Conservation (phyloP, 768 basidiomycete species). For the Leccinum boreale region DNA sequence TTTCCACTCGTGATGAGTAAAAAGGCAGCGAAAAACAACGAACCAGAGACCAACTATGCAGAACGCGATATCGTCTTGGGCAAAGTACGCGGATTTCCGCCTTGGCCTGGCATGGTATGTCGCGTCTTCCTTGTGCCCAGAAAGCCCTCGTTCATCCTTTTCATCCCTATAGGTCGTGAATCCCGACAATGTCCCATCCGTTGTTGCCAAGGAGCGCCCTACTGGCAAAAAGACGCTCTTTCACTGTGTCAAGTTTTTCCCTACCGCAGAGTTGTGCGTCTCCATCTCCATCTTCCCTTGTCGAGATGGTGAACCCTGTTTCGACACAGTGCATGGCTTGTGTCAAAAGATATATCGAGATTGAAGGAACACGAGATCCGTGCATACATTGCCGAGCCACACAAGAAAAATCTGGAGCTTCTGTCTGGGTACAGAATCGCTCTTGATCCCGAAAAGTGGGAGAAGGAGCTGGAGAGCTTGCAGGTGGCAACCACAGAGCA, state of each 20-base stretch:
- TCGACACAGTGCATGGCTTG: slow-evolving; percentile 72
- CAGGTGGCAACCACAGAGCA: slow-evolving; percentile 37
- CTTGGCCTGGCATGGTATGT: slow-evolving; percentile 94
- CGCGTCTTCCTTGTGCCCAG: slow-evolving; percentile 19
- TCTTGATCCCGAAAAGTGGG: slow-evolving; percentile 69
- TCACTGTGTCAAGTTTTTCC: slow-evolving; percentile 86
- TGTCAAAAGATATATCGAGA: slow-evolving; percentile 75
- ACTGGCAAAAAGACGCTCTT: slow-evolving; percentile 65
- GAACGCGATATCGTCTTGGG: slow-evolving; percentile 85
- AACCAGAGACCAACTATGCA: slow-evolving; percentile 51
- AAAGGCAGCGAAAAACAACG: slow-evolving; percentile 44
- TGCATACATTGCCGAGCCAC: slow-evolving; percentile 72
- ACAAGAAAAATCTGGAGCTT: slow-evolving; percentile 76
- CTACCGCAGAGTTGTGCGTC: slow-evolving; percentile 89
- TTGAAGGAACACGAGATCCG: slow-evolving; percentile 80
- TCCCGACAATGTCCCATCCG: slow-evolving; percentile 56
- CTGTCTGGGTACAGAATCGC: slow-evolving; percentile 74
- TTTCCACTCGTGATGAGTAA: slow-evolving; percentile 41
- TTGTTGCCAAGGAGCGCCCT: slow-evolving; percentile 71
- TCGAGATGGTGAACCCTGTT: slow-evolving; percentile 7
- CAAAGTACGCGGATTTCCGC: slow-evolving; percentile 90
- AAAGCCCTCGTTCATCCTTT: slow-evolving; percentile 10
- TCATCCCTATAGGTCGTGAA: slow-evolving; percentile 66
- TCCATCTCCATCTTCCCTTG: slow-evolving; percentile 10
- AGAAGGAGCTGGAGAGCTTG: slow-evolving; percentile 40